Percentiles rank a stretch among this genome's conserved stretches.
phyloP scores from a whole-genome alignment of 176 grass and related monocot genomes.

The Otatea glauca region DNA sequence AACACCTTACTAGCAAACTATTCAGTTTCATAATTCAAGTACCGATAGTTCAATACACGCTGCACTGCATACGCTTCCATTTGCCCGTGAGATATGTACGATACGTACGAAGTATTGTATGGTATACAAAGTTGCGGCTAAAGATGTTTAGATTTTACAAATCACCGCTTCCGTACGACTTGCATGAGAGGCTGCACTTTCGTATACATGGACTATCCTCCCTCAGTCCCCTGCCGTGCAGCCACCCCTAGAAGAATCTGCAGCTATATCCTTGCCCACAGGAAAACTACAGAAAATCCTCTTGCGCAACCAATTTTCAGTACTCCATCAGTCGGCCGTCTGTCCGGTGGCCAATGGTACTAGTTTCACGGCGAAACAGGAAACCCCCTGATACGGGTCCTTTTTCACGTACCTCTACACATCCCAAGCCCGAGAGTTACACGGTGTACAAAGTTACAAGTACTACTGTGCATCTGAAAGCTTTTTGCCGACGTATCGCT shows the following conservation, averaged over 20 bases:
- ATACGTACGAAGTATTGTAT: neutral
- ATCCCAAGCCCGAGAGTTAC: too few relatives aligned
- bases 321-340: neutral
- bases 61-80: neutral
- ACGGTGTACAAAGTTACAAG: neutral
- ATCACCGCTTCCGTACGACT: neutral
- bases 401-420: neutral
- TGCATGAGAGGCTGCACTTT: neutral
- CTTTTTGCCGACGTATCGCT: neutral
- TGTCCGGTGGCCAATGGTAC: neutral
- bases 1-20: neutral
- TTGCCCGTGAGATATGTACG: neutral
- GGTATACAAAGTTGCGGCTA: neutral
- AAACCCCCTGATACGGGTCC: neutral
- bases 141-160: neutral
- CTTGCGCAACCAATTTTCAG: neutral
- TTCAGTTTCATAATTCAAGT: neutral
- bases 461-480: neutral
- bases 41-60: neutral
- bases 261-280: neutral
- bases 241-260: slow-evolving; percentile 16
- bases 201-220: neutral
- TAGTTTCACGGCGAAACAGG: neutral
- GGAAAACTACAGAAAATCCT: neutral
- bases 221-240: neutral